These are phyloP conservation scores for Leccinum incarnatum DNA, from an alignment of 768 basidiomycete species.

Conservation along the genomic window DNA sequence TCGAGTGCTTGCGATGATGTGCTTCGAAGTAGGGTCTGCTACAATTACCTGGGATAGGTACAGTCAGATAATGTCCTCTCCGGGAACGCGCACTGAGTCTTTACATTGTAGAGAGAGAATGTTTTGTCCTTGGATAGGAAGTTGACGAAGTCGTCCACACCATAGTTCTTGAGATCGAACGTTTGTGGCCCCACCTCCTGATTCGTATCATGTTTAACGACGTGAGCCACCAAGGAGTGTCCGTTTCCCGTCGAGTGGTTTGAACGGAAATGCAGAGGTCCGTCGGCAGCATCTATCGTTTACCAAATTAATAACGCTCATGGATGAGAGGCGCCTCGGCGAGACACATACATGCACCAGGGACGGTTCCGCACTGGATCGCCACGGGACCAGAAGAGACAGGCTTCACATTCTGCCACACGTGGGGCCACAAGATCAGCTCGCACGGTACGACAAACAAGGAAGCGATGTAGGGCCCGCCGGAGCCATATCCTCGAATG, in stretches of 20 bases:
- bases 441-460: no score
- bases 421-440: no score
- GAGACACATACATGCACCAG: not conserved
- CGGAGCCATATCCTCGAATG: no score
- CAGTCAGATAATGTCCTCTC: no score
- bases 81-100: not conserved
- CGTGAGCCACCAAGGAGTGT: slow-evolving; percentile 9
- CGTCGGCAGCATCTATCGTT: not conserved
- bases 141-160: no score
- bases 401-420: not conserved
- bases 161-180: no score
- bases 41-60: no score
- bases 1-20: no score
- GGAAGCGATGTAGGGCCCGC: no score
- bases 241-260: not conserved
- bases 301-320: not conserved
- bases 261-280: slow-evolving; percentile 6
- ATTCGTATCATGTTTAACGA: not conserved
- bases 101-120: slow-evolving; percentile 9
- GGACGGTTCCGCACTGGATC: not conserved
- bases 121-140: no score
- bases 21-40: no score
- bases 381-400: not conserved
- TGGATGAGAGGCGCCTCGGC: not conserved
- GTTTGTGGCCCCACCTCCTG: no score